Evolutionary conservation across 148 eudicot genomes (phyloP), one percentile per base, ranked within the genome.

Genomic region (Talinum fruticosum): DNA sequence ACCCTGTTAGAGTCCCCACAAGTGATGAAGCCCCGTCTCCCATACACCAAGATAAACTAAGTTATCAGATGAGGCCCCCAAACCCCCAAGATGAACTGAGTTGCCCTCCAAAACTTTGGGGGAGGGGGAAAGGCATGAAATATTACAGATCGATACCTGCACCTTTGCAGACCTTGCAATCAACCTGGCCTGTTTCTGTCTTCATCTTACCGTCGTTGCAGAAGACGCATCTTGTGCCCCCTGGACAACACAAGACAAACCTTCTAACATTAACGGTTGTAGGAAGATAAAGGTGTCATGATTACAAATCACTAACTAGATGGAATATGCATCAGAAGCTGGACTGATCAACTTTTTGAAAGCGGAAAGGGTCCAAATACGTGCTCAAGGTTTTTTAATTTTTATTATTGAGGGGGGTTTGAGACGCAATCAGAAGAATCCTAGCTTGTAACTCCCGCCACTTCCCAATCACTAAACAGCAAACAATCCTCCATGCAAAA

Each of bases 121-220:
- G 47, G 12, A 41, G 45, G 7, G 12, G 15, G 15, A 15, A 66
- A 66, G 53, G 54, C 69, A 67, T 10, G 34, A 61, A n/a, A 69
- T 30, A 21, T 71, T 5, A 7, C 3, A 29, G 36, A 76, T 38
- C 45, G 53, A n/a, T 92, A 96, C 99, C 99, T 93, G 99, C 94
- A 72, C 99, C 99, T 87, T 93, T 96, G 97, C 99, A 96, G 78
- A 96, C 98, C 81, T 91, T 94, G 87, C 99, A 96, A 66, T 96
- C 97, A 73, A 93, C 90, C 85, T 83, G 82, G 49, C 98, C 97
- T n/a, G 91, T 83, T 79, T 96, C 95, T 47, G 81, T 67, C 88
- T 90, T 96, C 99, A 96, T 96, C 91, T 93, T 96, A 35, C 97
- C 99, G 73, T 90, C 88, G 67, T 79, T 87, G 69, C 99, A 96